Base-by-base conservation (phyloP, 441 rosid species). In the Gossypium schwendimanii region DNA sequence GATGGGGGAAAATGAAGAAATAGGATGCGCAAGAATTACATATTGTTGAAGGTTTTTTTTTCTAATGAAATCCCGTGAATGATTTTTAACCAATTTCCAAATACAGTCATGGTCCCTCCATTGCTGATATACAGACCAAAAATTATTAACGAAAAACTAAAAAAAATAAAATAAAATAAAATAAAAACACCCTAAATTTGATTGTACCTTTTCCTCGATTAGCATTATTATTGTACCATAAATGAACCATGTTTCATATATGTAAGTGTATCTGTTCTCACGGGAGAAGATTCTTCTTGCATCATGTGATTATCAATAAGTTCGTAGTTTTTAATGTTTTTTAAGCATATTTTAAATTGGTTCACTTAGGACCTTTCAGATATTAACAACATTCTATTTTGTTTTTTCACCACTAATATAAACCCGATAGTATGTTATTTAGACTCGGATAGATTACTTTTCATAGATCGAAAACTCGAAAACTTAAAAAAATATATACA, bases 21-120 rank as follows among this genome's bases (percentile, higher is more conserved):
- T 55, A 21, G 7, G 58, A 53, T 67, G 33, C 41, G 45, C 20
- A 63, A 65, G 62, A 28, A 9, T 44, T 49, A 49, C 75, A 31
- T 47, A 68, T 41, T 10, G 77, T 12, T 73, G 26, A 39, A 76
- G 70, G 66, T 21, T 14, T 71, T 49, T 47, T 36, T 36, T 4
- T 7, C 41, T 18, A 20, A 18, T 10, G 77, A 73, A 45, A 73
- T 24, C 89, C 65, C 87, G 85, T 87, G 91, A 84, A 82, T 73
- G 41, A 28, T 53, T 72, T 10, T 26, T 63, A 60, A 81, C 77
- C 73, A 74, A 76, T 57, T 49, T 81, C 65, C 75, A 68, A 68
- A 75, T 4, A 66, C 63, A 12, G 14, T 50, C 44, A 18, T 53
- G 83, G 85, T 73, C 88, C 85, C 79, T 73, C 74, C 15, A 2